These are phyloP conservation scores for Creolimax fragrantissima DNA, from an alignment of 78 protist genomes.

Conservation along the genomic window DNA sequence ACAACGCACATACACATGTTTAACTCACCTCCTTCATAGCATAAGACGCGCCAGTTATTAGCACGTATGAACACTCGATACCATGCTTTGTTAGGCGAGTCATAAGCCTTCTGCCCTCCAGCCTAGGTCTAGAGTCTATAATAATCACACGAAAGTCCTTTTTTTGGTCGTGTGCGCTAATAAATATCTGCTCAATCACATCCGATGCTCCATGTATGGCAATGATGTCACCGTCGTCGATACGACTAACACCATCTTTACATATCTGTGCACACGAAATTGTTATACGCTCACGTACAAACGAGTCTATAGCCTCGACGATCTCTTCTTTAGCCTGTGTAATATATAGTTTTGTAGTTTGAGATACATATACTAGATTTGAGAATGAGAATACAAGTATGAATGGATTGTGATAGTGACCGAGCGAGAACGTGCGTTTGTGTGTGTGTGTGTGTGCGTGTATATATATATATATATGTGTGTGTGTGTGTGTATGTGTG, in stretches of 20 bases:
- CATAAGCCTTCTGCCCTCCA: slow-evolving; percentile 66
- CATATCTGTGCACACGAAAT: slow-evolving; percentile 54
- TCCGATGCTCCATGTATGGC: slow-evolving; percentile 30
- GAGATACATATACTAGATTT: too few species aligned
- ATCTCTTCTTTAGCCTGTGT: neutral
- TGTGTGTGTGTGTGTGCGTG: neutral
- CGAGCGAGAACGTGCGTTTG: too few species aligned
- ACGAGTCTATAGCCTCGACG: neutral
- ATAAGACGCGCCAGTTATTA: slow-evolving; percentile 65
- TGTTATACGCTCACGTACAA: slow-evolving; percentile 39
- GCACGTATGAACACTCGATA: slow-evolving; percentile 66
- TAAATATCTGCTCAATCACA: slow-evolving; percentile 55
- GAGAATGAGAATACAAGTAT: too few species aligned
- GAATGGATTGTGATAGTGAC: too few species aligned
- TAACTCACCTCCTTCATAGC: slow-evolving; percentile 66
- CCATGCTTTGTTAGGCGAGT: slow-evolving; percentile 47
- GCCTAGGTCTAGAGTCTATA: slow-evolving; percentile 81
- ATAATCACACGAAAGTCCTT: slow-evolving; percentile 68
- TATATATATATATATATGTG: neutral
- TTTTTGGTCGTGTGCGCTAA: slow-evolving; percentile 47
- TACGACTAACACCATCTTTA: slow-evolving; percentile 29
- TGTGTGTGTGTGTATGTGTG: neutral
- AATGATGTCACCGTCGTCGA: slow-evolving; percentile 74
- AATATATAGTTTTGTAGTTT: too few species aligned
- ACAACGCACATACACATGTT: neutral